Evolutionary conservation across 1,284 basidiomycete genomes (phyloP), one percentile per base, ranked within the genome.

Genomic region (Sparassis latifolia): DNA sequence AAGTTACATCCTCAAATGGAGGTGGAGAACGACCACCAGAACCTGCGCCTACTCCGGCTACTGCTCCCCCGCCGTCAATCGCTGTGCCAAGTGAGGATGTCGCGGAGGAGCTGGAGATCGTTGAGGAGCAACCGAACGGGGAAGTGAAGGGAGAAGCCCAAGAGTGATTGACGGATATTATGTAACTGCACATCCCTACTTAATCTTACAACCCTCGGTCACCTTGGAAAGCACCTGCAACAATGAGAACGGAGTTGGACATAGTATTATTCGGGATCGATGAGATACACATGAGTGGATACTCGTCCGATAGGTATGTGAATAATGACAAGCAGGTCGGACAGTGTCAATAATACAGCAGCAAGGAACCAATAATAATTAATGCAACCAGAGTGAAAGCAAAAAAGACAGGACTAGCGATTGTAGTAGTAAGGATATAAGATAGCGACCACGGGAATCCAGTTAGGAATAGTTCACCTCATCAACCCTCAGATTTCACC

Each of bases 1-100:
- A 73, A 32, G 51, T 65, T 29, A 59, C 58, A 2, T 68, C 75
- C 52, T 71, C 77, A 10, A 78, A 77, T 47, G 74, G 67, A 31
- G 66, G 62, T 33, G 75, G 68, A 33, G 82, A 81, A 60, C 59
- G 58, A 3, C 75, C 79, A 12, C 58, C 70, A 28, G 81, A 84
- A 50, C 71, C 78, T 44, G 66, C 67, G 2, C 61, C 75, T 0
- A 76, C 77, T 5, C 73, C 77, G 9, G 65, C 70, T 44, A 68
- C 62, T 37, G 58, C 56, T 3, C 62, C 63, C 32, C 52, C 57
- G 10, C 59, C 67, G 1, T 61, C 60, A 5, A 57, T 58, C 35
- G 66, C 65, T 35, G 68, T 65, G 3, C 64, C 74, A 3, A 66
- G 69, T 32, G 73, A 74, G 37, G 72, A 72, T 38, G 74, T 78